These are phyloP conservation scores for Elsinoe perseae DNA, from an alignment of 2,329 filamentous ascomycete species.

Conservation along the genomic window DNA sequence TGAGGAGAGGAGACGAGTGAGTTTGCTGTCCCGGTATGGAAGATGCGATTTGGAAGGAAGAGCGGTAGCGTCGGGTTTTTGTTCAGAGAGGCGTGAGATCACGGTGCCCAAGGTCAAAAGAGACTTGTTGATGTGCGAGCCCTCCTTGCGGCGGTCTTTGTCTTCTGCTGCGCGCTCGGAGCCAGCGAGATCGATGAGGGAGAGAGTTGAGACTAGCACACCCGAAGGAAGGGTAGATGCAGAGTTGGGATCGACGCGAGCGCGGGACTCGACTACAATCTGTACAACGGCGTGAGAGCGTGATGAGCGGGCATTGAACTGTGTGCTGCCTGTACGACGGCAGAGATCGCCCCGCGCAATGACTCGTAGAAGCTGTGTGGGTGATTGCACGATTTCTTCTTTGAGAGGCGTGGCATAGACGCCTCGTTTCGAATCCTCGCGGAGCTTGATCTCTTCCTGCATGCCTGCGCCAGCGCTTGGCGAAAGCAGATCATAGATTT, in stretches of 20 bases:
- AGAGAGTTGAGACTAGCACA: slow-evolving; percentile 89
- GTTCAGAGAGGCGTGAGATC: slow-evolving; percentile 86
- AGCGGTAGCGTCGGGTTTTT: slow-evolving; percentile 59
- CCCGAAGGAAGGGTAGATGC: slow-evolving; percentile 62
- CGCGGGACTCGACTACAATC: slow-evolving; percentile 94
- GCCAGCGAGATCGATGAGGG: slow-evolving; percentile 90
- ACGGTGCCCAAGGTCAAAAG: slow-evolving; percentile 90
- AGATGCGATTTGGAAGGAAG: slow-evolving; percentile 73
- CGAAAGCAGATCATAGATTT: slow-evolving; percentile 85
- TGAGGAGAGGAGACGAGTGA: slow-evolving; percentile 84
- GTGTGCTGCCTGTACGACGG: slow-evolving; percentile 82
- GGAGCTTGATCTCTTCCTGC: slow-evolving; percentile 88
- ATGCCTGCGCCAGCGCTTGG: slow-evolving; percentile 54
- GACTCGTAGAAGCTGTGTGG: slow-evolving; percentile 86
- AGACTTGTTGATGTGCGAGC: slow-evolving; percentile 98
- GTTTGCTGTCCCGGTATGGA: slow-evolving; percentile 94
- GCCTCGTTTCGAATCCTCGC: slow-evolving; percentile 91
- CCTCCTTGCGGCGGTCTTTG: slow-evolving; percentile 88
- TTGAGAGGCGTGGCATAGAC: slow-evolving; percentile 95
- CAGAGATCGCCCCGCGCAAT: slow-evolving; percentile 92
- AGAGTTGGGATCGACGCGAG: slow-evolving; percentile 56
- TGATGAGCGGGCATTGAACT: slow-evolving; percentile 94
- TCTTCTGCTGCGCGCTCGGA: slow-evolving; percentile 93
- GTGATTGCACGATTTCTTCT: slow-evolving; percentile 97
- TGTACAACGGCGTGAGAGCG: slow-evolving; percentile 97